Conservation (phyloP, 2,329 filamentous ascomycete species). For the Emergomyces orientalis region DNA sequence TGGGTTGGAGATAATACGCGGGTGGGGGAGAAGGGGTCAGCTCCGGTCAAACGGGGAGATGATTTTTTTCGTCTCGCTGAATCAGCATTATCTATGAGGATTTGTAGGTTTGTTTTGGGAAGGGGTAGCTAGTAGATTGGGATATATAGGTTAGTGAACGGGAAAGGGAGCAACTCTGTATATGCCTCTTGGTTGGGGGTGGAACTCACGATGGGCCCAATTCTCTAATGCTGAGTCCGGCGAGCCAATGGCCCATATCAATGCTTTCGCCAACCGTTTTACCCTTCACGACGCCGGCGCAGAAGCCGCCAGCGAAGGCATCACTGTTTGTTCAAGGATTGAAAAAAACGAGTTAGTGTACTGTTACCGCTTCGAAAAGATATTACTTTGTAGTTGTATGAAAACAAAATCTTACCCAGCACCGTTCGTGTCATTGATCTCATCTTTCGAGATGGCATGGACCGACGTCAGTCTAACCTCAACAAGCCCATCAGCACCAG, state of each 20-base stretch:
- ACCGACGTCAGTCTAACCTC: conserved; percentile 71
- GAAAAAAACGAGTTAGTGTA: neutral
- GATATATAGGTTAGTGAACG: neutral
- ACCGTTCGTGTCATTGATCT: conserved; percentile 94
- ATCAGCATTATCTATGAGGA: conserved; percentile 27
- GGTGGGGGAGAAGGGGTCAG: no score
- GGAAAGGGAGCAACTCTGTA: neutral
- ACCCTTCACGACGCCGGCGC: conserved; percentile 78
- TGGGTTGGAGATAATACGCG: neutral
- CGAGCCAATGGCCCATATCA: conserved; percentile 95
- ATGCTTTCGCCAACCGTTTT: conserved; percentile 68
- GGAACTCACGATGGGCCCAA: conserved; percentile 82
- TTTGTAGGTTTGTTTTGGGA: conserved; percentile 69
- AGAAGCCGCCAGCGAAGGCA: conserved; percentile 89
- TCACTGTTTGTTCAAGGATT: conserved; percentile 46
- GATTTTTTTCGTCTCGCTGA: no score
- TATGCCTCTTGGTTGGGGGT: neutral
- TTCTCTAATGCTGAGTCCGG: conserved; percentile 86
- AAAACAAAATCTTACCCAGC: conserved; percentile 50
- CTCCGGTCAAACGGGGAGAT: neutral
- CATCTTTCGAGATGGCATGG: conserved; percentile 61
- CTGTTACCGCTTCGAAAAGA: neutral
- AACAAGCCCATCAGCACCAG: conserved; percentile 55
- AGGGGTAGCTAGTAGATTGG: conserved; percentile 54
- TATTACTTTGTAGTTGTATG: conserved; percentile 11